phyloP scores from a whole-genome alignment of 352 stramenopile genomes.

The Phytophthora nicotianae region DNA sequence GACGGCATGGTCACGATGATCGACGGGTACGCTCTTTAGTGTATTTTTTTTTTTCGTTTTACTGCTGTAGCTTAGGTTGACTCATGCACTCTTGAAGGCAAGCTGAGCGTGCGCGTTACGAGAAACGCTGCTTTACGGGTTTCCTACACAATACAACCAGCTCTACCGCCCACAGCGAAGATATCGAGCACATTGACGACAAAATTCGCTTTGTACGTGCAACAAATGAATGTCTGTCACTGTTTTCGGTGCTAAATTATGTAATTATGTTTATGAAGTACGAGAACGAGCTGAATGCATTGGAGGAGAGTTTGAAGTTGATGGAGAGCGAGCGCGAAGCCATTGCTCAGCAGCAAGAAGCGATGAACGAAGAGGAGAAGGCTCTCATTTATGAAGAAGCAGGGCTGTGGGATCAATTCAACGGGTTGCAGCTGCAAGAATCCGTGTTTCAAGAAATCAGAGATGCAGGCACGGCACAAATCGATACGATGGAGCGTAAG shows the following conservation, averaged over 20 bases:
- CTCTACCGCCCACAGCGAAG: constrained; percentile 52
- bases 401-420: constrained; percentile 62
- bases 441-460: constrained; percentile 58
- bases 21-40: constrained; percentile 45
- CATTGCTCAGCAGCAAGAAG: constrained; percentile 54
- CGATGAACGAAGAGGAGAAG: constrained; percentile 53
- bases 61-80: not conserved
- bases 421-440: constrained; percentile 55
- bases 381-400: constrained; percentile 59
- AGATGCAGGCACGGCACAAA: constrained; percentile 55
- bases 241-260: not conserved
- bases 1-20: constrained; percentile 78
- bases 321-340: constrained; percentile 74
- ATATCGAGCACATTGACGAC: constrained; percentile 69
- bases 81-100: constrained; percentile 35
- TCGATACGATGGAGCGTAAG: constrained; percentile 63
- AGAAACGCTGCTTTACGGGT: constrained; percentile 69
- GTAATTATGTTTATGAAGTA: constrained; percentile 49
- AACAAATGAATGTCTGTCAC: not conserved
- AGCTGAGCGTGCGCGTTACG: constrained; percentile 68
- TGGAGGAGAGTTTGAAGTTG: constrained; percentile 65
- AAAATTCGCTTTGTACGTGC: constrained; percentile 73
- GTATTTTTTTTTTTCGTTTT: not conserved
- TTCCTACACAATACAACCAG: constrained; percentile 63
- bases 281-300: constrained; percentile 59